Percentiles rank a stretch among this genome's conserved stretches.
These are phyloP conservation scores for Blastobotrys serpentis DNA, from an alignment of 1,139 yeast species.

Conservation along the genomic window DNA sequence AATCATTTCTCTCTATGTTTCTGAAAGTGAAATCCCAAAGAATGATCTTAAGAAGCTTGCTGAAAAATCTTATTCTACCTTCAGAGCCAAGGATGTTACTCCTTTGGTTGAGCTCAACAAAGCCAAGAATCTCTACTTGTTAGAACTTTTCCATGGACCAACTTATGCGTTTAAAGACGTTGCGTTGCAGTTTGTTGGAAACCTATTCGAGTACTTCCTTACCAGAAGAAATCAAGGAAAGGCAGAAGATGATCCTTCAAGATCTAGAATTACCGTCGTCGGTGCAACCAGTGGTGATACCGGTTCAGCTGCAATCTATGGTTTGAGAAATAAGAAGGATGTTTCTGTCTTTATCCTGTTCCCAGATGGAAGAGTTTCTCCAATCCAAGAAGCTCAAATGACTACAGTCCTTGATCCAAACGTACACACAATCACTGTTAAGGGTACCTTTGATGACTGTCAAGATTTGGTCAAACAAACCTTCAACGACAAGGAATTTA, in stretches of 20 bases:
- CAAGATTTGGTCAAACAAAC: slow-evolving; percentile 93
- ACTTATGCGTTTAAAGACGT: slow-evolving; percentile 99
- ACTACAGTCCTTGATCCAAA: slow-evolving; percentile 93
- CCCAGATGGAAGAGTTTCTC: slow-evolving; percentile 97
- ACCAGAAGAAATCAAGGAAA: slow-evolving; percentile 69
- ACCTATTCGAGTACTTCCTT: slow-evolving; percentile 88
- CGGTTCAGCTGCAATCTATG: slow-evolving; percentile 98
- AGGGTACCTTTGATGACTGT: slow-evolving; percentile 97
- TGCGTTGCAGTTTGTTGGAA: slow-evolving; percentile 96
- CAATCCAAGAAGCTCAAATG: slow-evolving; percentile 98
- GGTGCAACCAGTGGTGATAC: slow-evolving; percentile 99
- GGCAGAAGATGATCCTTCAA: slow-evolving; percentile 50
- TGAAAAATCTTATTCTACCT: slow-evolving; percentile 77
- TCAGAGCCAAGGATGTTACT: slow-evolving; percentile 81
- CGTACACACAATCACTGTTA: slow-evolving; percentile 91
- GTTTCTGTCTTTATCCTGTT: slow-evolving; percentile 93
- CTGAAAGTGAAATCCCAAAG: slow-evolving; percentile 65
- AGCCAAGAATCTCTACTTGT: slow-evolving; percentile 61
- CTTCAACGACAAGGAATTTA: slow-evolving; percentile 84
- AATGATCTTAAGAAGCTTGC: slow-evolving; percentile 64
- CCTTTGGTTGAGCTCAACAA: slow-evolving; percentile 67
- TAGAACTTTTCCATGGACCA: slow-evolving; percentile 98
- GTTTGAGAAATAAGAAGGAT: slow-evolving; percentile 93
- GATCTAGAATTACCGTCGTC: slow-evolving; percentile 88
- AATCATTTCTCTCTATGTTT: slow-evolving; percentile 76